These are phyloP conservation scores for Cutaneotrichosporon dermatis DNA, from an alignment of 1,284 basidiomycete genomes.

Conservation along the genomic window DNA sequence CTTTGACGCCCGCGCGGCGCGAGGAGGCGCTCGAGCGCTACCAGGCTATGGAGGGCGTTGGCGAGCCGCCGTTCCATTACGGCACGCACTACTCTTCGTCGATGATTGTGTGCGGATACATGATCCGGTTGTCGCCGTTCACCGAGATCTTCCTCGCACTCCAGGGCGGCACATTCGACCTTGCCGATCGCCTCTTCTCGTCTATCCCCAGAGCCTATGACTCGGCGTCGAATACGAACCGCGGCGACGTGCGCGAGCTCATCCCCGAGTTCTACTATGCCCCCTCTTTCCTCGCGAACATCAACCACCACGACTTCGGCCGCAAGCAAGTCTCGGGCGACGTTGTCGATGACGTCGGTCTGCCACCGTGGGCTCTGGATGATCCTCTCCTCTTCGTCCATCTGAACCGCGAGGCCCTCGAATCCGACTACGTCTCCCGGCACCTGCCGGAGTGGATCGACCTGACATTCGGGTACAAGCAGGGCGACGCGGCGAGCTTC, in stretches of 20 bases:
- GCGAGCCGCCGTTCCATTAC: slow-evolving; percentile 83
- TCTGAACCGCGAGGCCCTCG: slow-evolving; percentile 78
- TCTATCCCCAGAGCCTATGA: slow-evolving; percentile 74
- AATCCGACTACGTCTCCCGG: slow-evolving; percentile 82
- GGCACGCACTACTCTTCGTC: slow-evolving; percentile 93
- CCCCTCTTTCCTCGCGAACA: slow-evolving; percentile 52
- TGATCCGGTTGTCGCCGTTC: slow-evolving; percentile 84
- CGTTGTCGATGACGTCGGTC: slow-evolving; percentile 76
- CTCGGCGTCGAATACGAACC: slow-evolving; percentile 77
- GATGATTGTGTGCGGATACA: slow-evolving; percentile 92
- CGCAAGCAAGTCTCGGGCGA: slow-evolving; percentile 75
- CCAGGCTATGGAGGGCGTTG: slow-evolving; percentile 70
- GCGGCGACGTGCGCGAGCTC: slow-evolving; percentile 90
- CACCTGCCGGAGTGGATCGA: slow-evolving; percentile 89
- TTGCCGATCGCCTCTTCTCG: slow-evolving; percentile 89
- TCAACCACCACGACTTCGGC: slow-evolving; percentile 74
- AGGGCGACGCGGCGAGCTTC: slow-evolving; percentile 68
- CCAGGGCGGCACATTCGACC: slow-evolving; percentile 86
- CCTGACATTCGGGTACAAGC: slow-evolving; percentile 73
- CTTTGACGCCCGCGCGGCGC: slow-evolving; percentile 66
- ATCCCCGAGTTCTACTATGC: slow-evolving; percentile 82
- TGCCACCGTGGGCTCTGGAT: slow-evolving; percentile 84
- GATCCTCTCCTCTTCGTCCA: slow-evolving; percentile 81
- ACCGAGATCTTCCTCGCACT: slow-evolving; percentile 77
- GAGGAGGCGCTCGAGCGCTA: slow-evolving; percentile 74